Percentiles rank a stretch among this genome's conserved stretches.
These are phyloP conservation scores for Leccinum subtestaceum DNA, from an alignment of 768 basidiomycete species.

Conservation along the genomic window DNA sequence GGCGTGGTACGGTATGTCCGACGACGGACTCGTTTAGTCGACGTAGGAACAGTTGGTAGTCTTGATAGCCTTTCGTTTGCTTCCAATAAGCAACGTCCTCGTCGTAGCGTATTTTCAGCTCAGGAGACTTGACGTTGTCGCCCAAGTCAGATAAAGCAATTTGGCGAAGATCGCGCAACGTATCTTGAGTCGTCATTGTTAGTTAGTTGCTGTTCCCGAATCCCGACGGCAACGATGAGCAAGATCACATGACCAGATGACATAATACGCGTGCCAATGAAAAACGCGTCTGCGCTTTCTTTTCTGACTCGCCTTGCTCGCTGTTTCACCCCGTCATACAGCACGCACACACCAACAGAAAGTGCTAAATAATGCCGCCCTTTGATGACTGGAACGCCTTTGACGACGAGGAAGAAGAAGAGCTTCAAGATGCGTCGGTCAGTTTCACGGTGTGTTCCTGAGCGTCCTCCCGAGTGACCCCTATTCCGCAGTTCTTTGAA, in stretches of 20 bases:
- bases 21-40: constrained; percentile 61
- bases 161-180: constrained; percentile 32
- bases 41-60: constrained; percentile 72
- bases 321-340: background rate
- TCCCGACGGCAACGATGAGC: background rate
- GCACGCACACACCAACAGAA: background rate
- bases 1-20: too few relatives aligned
- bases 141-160: constrained; percentile 26
- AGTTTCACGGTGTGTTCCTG: constrained; percentile 16
- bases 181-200: background rate
- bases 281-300: background rate
- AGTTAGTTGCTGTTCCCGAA: background rate
- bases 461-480: constrained; percentile 6
- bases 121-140: constrained; percentile 32
- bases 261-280: constrained; percentile 23
- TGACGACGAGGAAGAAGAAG: constrained; percentile 81
- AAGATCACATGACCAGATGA: constrained; percentile 22
- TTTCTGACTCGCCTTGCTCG: constrained; percentile 4
- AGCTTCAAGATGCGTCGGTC: constrained; percentile 70
- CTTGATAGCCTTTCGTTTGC: constrained; percentile 63
- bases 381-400: constrained; percentile 81
- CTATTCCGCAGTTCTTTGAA: constrained; percentile 54
- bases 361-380: constrained; percentile 45
- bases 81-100: constrained; percentile 75
- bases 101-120: constrained; percentile 66